These are phyloP conservation scores for Penicillium odoratum DNA, from an alignment of 495 filamentous ascomycete species.

Conservation along the genomic window DNA sequence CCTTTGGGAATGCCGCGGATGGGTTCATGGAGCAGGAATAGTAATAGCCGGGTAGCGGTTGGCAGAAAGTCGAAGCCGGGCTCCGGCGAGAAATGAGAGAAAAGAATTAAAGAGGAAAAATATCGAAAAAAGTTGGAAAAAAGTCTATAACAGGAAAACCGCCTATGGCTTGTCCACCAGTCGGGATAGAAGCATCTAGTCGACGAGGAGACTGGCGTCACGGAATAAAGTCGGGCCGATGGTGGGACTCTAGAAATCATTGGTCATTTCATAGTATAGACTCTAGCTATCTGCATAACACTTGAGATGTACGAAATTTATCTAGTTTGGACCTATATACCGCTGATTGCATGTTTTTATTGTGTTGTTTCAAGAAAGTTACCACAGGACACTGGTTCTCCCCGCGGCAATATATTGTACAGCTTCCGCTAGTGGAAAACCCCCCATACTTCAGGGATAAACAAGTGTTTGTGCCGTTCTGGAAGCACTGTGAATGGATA, in stretches of 20 bases:
- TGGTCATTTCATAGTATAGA: conserved; percentile 1
- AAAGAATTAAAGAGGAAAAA: conserved; percentile 7
- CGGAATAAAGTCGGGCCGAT: conserved; percentile 18
- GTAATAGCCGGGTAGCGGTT: conserved; percentile 22
- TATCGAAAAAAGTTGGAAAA: conserved; percentile 12
- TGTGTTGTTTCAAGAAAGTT: no score
- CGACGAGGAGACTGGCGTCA: conserved; percentile 8
- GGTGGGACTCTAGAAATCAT: neutral
- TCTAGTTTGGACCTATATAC: no score
- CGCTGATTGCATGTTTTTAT: no score
- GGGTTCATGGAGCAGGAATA: conserved; percentile 38
- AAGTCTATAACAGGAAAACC: conserved; percentile 12
- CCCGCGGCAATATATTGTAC: no score
- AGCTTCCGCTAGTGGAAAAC: no score
- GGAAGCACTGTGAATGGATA: no score
- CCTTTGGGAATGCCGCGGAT: conserved; percentile 46
- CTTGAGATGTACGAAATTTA: no score
- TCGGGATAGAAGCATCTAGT: conserved; percentile 6
- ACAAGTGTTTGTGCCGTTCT: no score
- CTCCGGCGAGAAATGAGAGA: neutral
- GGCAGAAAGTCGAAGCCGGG: conserved; percentile 7
- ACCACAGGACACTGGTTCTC: no score
- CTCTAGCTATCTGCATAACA: neutral
- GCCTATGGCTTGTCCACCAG: neutral
- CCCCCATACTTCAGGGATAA: no score